These are phyloP conservation scores for Mikania micrantha DNA, from an alignment of 129 eudicot genomes.

Conservation along the genomic window DNA sequence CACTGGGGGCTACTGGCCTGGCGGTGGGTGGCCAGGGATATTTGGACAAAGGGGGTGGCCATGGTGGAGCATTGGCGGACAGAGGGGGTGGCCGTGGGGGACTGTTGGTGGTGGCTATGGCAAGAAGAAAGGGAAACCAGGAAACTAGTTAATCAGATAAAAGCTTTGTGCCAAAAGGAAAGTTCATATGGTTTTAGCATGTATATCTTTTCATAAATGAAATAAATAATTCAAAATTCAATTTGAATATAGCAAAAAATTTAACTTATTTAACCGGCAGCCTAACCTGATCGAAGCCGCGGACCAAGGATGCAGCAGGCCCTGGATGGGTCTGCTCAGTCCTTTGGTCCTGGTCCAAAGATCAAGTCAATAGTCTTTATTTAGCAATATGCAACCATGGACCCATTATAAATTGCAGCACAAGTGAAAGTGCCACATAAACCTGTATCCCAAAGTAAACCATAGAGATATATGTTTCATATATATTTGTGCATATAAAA, in stretches of 20 bases:
- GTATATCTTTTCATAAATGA: background rate
- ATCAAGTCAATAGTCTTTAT: background rate
- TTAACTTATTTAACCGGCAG: background rate
- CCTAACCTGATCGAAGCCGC: background rate
- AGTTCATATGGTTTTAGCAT: background rate
- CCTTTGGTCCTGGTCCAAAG: background rate
- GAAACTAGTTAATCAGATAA: background rate
- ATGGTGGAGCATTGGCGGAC: background rate
- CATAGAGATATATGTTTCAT: background rate
- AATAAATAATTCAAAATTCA: background rate
- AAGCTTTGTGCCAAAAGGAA: background rate
- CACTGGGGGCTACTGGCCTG: background rate
- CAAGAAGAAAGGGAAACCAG: background rate
- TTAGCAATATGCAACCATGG: background rate
- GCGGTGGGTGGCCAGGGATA: background rate
- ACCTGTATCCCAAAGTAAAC: background rate
- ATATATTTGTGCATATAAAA: background rate
- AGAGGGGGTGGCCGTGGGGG: slow-evolving; percentile 7
- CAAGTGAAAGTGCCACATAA: background rate
- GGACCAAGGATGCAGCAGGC: background rate
- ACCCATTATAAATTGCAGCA: background rate
- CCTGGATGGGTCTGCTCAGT: background rate
- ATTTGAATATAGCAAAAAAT: background rate
- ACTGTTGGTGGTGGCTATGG: background rate
- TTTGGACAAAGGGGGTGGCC: background rate